Evolutionary conservation across 1,139 yeast species (phyloP), one percentile per base, ranked within the genome.

Genomic region (Blastobotrys indianensis): DNA sequence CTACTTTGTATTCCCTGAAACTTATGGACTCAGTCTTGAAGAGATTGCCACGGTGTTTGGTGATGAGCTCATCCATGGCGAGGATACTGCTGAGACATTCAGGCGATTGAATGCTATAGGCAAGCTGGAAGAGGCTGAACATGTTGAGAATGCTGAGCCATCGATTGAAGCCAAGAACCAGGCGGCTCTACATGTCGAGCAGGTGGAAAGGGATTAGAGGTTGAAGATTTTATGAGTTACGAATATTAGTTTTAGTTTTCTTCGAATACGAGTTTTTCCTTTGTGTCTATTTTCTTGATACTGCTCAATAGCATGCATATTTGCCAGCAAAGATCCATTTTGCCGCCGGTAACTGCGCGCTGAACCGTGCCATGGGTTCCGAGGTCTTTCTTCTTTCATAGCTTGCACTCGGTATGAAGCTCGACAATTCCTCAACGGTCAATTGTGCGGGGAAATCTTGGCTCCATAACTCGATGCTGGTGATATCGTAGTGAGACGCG

Each of bases 1-100:
- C 39, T 84, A 72, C 68, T 82, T 87, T 74, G 79, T 86, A 61
- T 85, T 88, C 62, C 97, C 97, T 30, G 98, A 92, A 69, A 79
- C 94, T 38, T 79, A 94, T 3, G 94, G 95, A 36, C 75, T 88
- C 62, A 90, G 86, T 58, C 74, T 92, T 55, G 98, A 92, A 65
- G 97, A 90, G 65, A 87, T 94, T 38, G 46, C 52, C 23, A 49
- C 47, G 32, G 54, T 52, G 9, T 54, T 55, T 40, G 58, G 54
- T 28, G 57, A 55, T 29, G 48, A 44, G 13, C 31, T 46, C 16
- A 45, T 51, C 4, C 37, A 34, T 9, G 37, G 37, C 3, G 37
- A 34, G 3, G 43, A 40, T 10, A 23, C 32, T 32, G 12, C 13
- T 9, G 29, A 33, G 10, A 15, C 43, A 11, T 12, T 33, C 28